Evolutionary conservation across 768 basidiomycete species (phyloP).

Genomic region (Suillus cothurnatus): DNA sequence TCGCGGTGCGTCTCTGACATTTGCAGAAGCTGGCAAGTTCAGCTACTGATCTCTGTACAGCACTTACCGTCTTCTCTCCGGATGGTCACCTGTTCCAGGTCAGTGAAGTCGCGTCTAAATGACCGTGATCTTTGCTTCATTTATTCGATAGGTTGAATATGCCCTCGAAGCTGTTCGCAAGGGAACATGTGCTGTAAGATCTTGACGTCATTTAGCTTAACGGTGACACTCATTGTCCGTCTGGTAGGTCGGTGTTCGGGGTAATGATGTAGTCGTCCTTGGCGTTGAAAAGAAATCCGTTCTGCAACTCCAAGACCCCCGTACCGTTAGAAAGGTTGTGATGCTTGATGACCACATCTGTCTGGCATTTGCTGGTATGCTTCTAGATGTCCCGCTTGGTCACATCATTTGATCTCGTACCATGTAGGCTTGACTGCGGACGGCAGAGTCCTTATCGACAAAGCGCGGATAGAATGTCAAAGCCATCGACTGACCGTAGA

Average conservation of each 20-base stretch:
- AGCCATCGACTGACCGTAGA: slow-evolving; percentile 96
- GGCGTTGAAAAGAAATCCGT: slow-evolving; percentile 99
- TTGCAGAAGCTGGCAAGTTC: not conserved
- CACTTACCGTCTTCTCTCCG: slow-evolving; percentile 96
- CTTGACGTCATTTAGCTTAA: not conserved
- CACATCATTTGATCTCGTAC: slow-evolving; percentile 13
- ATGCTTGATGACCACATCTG: slow-evolving; percentile 99
- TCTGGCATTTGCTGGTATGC: slow-evolving; percentile 93
- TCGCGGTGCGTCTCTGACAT: slow-evolving; percentile 65
- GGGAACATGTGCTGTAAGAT: slow-evolving; percentile 91
- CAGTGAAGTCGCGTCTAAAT: slow-evolving; percentile 31
- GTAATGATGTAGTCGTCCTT: slow-evolving; percentile 91
- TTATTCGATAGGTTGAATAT: slow-evolving; percentile 84
- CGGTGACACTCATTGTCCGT: slow-evolving; percentile 9
- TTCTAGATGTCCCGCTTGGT: slow-evolving; percentile 2
- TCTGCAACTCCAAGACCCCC: slow-evolving; percentile 95
- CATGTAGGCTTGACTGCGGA: slow-evolving; percentile 90
- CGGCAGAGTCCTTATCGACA: slow-evolving; percentile 96
- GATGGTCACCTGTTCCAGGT: slow-evolving; percentile 99
- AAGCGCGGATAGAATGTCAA: slow-evolving; percentile 96
- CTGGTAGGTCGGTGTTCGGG: slow-evolving; percentile 88
- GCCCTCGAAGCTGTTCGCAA: slow-evolving; percentile 96
- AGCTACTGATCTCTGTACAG: slow-evolving; percentile 41
- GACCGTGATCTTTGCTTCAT: slow-evolving; percentile 18
- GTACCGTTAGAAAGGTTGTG: slow-evolving; percentile 96